Percentiles rank a stretch among this genome's conserved stretches.
These are phyloP conservation scores for Pythium apleroticum DNA, from an alignment of 352 stramenopile species.

Conservation along the genomic window DNA sequence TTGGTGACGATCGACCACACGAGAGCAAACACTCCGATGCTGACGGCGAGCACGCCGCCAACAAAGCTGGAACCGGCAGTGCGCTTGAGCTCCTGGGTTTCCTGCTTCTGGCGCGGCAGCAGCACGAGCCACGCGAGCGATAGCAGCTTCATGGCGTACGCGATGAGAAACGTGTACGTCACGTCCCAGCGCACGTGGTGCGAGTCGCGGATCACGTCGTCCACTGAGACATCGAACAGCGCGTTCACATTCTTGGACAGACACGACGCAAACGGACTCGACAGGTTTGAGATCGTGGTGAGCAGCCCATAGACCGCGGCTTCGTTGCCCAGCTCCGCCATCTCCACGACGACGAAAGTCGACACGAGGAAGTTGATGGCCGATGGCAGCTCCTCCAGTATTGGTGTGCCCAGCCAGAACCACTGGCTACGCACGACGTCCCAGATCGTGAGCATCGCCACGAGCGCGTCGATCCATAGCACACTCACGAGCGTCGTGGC, in stretches of 20 bases:
- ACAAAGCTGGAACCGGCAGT: conserved; percentile 34
- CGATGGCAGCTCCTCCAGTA: conserved; percentile 35
- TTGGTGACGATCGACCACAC: conserved; percentile 62
- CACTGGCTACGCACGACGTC: conserved; percentile 41
- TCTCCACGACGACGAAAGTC: conserved; percentile 46
- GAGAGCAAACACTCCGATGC: conserved; percentile 43
- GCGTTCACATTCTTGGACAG: conserved; percentile 41
- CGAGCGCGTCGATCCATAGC: conserved; percentile 28
- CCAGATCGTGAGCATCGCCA: conserved; percentile 38
- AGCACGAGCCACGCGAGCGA: conserved; percentile 50
- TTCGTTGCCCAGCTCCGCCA: conserved; percentile 45
- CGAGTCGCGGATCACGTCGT: conserved; percentile 35
- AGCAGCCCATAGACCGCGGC: conserved; percentile 37
- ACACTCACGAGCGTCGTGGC: conserved; percentile 29
- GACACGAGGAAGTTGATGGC: conserved; percentile 40
- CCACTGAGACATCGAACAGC: conserved; percentile 37
- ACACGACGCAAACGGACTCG: conserved; percentile 32
- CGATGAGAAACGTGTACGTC: conserved; percentile 37
- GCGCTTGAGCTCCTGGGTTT: conserved; percentile 49
- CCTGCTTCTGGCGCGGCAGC: conserved; percentile 55
- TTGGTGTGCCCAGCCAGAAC: conserved; percentile 39
- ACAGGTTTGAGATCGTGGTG: conserved; percentile 41
- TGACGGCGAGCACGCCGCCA: conserved; percentile 36
- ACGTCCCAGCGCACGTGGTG: conserved; percentile 34
- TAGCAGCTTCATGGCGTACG: conserved; percentile 41